Conservation (phyloP, 2,329 filamentous ascomycete species). For the Fusarium luffae region DNA sequence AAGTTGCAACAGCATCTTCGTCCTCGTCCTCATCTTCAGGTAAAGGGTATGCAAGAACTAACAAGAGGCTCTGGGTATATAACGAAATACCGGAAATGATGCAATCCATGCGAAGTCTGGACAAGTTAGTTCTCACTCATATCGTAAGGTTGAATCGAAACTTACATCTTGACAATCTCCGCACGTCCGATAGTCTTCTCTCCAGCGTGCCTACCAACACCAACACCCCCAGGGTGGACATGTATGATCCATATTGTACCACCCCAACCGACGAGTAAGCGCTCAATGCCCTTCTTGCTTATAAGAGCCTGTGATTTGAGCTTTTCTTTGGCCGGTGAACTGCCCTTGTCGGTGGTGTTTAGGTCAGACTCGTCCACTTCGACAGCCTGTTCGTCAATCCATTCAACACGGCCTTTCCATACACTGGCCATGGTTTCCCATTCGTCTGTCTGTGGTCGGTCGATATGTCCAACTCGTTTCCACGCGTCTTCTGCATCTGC, state of each 20-base stretch:
- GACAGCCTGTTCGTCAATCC: conserved; percentile 88
- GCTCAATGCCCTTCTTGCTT: conserved; percentile 69
- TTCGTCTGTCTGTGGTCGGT: conserved; percentile 83
- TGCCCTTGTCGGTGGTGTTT: conserved; percentile 48
- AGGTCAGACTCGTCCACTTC: conserved; percentile 73
- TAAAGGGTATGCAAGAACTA: conserved; percentile 90
- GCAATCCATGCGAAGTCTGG: conserved; percentile 92
- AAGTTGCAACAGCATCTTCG: conserved; percentile 38
- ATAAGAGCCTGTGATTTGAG: conserved; percentile 62
- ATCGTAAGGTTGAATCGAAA: conserved; percentile 56
- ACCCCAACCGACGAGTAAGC: conserved; percentile 93
- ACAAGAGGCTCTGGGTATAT: conserved; percentile 90
- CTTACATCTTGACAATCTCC: conserved; percentile 92
- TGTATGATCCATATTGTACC: conserved; percentile 96
- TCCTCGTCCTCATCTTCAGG: conserved; percentile 71
- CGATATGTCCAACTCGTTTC: conserved; percentile 93
- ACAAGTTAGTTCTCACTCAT: conserved; percentile 61
- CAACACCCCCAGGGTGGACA: conserved; percentile 80
- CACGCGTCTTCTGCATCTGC: conserved; percentile 85
- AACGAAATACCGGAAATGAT: conserved; percentile 97
- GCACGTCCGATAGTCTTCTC: conserved; percentile 81
- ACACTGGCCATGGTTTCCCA: conserved; percentile 98
- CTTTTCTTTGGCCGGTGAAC: conserved; percentile 60
- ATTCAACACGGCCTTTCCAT: conserved; percentile 92
- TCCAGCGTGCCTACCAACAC: conserved; percentile 72